These are phyloP conservation scores for Kregervanrija delftensis DNA, from an alignment of 805 yeast species.

Conservation along the genomic window DNA sequence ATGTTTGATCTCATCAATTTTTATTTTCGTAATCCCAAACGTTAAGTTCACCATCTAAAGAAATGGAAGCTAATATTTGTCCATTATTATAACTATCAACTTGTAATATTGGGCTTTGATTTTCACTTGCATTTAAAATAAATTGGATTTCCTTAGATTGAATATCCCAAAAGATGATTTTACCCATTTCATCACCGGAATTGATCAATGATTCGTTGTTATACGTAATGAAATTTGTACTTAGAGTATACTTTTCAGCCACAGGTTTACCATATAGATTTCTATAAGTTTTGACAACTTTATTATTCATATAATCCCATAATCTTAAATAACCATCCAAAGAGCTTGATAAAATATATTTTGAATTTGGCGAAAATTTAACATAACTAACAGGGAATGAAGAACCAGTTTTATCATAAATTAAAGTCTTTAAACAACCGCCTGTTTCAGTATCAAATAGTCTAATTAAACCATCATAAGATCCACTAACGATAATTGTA, in stretches of 20 bases:
- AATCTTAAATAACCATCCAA: constrained; percentile 71
- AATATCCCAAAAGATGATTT: constrained; percentile 58
- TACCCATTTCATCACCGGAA: constrained; percentile 56
- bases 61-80: constrained; percentile 25
- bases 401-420: constrained; percentile 67
- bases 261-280: constrained; percentile 24
- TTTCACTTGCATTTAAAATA: constrained; percentile 13
- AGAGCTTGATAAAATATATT: constrained; percentile 68
- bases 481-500: constrained; percentile 75
- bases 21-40: constrained; percentile 17
- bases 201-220: constrained; percentile 35
- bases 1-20: constrained; percentile 4
- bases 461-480: constrained; percentile 86
- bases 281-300: constrained; percentile 62
- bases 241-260: constrained; percentile 48
- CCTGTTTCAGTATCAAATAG: constrained; percentile 85
- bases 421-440: constrained; percentile 84
- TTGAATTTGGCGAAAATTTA: constrained; percentile 72
- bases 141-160: constrained; percentile 47
- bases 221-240: constrained; percentile 42
- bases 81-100: constrained; percentile 36
- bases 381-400: constrained; percentile 75
- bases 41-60: constrained; percentile 24
- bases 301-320: constrained; percentile 83
- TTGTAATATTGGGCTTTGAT: constrained; percentile 29